Evolutionary conservation across 23 red algal genomes (phyloP), one percentile per base, ranked within the genome.

Genomic region (Cyanidium caldarium): DNA sequence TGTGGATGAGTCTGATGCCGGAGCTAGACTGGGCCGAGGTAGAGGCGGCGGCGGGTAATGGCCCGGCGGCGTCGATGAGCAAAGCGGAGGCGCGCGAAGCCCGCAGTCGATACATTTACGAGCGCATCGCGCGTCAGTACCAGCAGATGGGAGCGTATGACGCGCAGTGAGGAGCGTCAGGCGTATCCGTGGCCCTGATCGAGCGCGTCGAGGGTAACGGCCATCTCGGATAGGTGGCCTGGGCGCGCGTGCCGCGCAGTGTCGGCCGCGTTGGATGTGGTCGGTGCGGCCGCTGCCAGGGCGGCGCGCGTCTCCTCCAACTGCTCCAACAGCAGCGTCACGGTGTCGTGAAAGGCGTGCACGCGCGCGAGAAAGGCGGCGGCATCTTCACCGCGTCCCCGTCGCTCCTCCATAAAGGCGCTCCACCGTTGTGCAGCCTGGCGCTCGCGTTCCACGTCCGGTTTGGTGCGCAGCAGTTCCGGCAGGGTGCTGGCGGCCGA

Each of bases 21-120:
- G 80, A 88, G 57, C 70, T 94, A 26, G 89, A 94, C 43, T 84
- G 38, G 79, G 68, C 30, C 57, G n/a, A n/a, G n/a, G n/a, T n/a
- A n/a, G n/a, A n/a, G n/a, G n/a, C 31, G 7, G 51, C 19, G n/a
- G 23, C 13, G 5, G 51, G 51, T 28, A 28, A 28, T 28, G 21
- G 23, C 21, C 23, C 51, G 51, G 51, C 51, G 21, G n/a, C n/a
- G n/a, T n/a, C n/a, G n/a, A 16, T 61, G 21, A 61, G 51, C 51
- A 61, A 61, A 25, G 7, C 51, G 10, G 51, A 61, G 51, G 31
- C 19, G 51, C 51, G 51, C 23, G n/a, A 61, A 25, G 51, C 51
- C 7, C 51, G 51, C 31, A 28, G n/a, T 16, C n/a, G 31, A 25
- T 14, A 28, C 5, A 16, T 61, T 28, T 61, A 61, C 31, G n/a